A percentile compares a stretch with the other conserved stretches of the same genome.
phyloP scores from a whole-genome alignment of 352 stramenopile species.

The Phytophthora europaea region DNA sequence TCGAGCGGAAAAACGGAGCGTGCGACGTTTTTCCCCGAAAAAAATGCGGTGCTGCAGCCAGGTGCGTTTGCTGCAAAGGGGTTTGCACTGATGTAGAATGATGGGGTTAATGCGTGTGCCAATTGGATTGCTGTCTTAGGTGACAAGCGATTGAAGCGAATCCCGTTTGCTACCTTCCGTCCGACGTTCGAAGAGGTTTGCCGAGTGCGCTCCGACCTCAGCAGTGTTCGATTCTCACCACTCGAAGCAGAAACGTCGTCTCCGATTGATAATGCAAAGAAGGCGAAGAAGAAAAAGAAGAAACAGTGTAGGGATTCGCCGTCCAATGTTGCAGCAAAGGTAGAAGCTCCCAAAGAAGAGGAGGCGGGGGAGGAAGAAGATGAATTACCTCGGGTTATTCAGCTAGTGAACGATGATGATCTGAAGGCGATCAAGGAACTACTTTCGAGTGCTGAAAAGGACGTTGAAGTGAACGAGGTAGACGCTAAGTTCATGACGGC shows the following conservation, averaged over 20 bases:
- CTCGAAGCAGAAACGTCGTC: slow-evolving; percentile 40
- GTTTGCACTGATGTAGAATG: not conserved
- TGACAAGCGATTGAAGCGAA: slow-evolving; percentile 75
- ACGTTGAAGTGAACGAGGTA: slow-evolving; percentile 60
- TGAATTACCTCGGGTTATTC: slow-evolving; percentile 49
- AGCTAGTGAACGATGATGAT: slow-evolving; percentile 49
- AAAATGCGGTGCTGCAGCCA: slow-evolving; percentile 66
- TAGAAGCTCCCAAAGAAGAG: slow-evolving; percentile 5
- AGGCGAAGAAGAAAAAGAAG: slow-evolving; percentile 45
- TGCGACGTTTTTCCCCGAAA: slow-evolving; percentile 82
- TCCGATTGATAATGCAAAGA: slow-evolving; percentile 30
- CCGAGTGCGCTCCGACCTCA: slow-evolving; percentile 75
- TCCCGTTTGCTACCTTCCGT: slow-evolving; percentile 87
- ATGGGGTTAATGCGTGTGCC: slow-evolving; percentile 10
- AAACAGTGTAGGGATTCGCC: slow-evolving; percentile 6
- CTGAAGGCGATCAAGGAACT: slow-evolving; percentile 51
- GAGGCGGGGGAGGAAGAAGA: slow-evolving; percentile 29
- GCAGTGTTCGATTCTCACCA: slow-evolving; percentile 71
- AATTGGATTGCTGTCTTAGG: slow-evolving; percentile 24
- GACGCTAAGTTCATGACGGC: slow-evolving; percentile 82
- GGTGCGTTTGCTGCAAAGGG: slow-evolving; percentile 20
- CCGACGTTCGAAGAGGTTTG: slow-evolving; percentile 91
- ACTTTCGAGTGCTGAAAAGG: slow-evolving; percentile 32
- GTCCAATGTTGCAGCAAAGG: slow-evolving; percentile 10
- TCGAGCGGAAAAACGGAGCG: slow-evolving; percentile 78